Percentiles rank a stretch among this genome's conserved stretches.
Conservation (phyloP, 257 asterid species). For the Solanum pimpinellifolium region DNA sequence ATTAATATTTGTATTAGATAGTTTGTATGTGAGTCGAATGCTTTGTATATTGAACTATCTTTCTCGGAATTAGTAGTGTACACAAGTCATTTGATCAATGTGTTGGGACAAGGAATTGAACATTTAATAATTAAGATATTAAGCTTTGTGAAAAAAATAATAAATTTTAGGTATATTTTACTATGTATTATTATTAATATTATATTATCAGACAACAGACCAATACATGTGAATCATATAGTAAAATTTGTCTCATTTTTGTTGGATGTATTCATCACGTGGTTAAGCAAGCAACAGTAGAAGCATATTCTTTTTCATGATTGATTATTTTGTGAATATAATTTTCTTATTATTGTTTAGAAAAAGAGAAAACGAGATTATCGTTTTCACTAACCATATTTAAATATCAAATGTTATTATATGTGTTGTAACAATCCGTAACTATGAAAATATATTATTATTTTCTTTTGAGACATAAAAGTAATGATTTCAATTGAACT, state of each 20-base stretch:
- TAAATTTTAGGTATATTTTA: too few species aligned
- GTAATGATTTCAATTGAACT: background rate
- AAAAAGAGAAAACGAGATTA: background rate
- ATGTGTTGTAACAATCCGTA: background rate
- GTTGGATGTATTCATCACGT: background rate
- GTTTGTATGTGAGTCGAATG: background rate
- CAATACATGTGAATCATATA: background rate
- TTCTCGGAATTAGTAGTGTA: background rate
- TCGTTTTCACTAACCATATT: background rate
- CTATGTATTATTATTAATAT: too few species aligned
- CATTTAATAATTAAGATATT: background rate
- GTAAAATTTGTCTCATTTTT: background rate
- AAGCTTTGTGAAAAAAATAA: background rate
- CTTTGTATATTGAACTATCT: fast-evolving
- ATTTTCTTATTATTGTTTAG: background rate
- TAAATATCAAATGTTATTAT: background rate
- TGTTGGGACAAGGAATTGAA: background rate
- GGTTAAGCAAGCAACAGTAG: background rate
- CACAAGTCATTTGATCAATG: background rate
- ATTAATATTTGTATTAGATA: background rate
- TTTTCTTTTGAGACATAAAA: background rate
- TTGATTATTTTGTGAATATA: background rate
- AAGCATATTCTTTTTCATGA: background rate
- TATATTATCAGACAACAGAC: background rate
- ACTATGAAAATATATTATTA: too few species aligned